Evolutionary conservation across 371 early-diverging fungal genomes (phyloP).

Genomic region (Umbelopsis sp.): DNA sequence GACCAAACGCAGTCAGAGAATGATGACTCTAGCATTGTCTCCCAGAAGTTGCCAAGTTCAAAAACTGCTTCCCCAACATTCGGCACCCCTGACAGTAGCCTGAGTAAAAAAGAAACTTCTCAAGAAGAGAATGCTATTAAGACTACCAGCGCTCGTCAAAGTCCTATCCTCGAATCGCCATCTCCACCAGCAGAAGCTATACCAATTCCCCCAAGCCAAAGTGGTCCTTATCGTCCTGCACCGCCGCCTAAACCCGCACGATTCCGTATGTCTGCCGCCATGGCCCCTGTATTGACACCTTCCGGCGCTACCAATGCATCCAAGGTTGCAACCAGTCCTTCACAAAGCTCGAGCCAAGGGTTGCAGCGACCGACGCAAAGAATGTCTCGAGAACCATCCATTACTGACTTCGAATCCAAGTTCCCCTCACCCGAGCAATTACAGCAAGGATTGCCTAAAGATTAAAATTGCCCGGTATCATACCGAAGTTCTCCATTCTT

Average conservation of each 20-base stretch:
- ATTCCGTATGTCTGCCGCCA: constrained; percentile 34
- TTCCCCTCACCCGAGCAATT: constrained; percentile 44
- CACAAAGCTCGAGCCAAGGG: not conserved
- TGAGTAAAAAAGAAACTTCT: not conserved
- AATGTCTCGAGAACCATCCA: constrained; percentile 24
- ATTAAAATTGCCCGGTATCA: no score
- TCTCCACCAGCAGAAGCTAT: not conserved
- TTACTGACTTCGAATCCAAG: constrained; percentile 45
- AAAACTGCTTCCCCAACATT: not conserved
- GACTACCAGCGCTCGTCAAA: not conserved
- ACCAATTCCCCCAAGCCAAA: not conserved
- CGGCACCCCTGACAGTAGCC: not conserved
- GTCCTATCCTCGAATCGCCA: not conserved
- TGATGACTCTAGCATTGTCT: no score
- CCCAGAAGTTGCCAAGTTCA: not conserved
- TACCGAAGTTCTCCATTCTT: not conserved
- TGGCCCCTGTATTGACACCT: constrained; percentile 7
- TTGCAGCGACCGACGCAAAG: constrained; percentile 1
- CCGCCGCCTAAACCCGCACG: constrained; percentile 53
- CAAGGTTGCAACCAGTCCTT: not conserved
- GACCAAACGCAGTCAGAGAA: not conserved
- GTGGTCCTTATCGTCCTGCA: constrained; percentile 25
- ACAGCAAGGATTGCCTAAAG: constrained; percentile 23
- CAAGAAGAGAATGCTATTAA: not conserved
- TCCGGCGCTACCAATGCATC: constrained; percentile 12